A percentile compares a stretch with the other conserved stretches of the same genome.
These are phyloP conservation scores for Colletotrichum viniferum DNA, from an alignment of 2,329 filamentous ascomycete species.

Conservation along the genomic window DNA sequence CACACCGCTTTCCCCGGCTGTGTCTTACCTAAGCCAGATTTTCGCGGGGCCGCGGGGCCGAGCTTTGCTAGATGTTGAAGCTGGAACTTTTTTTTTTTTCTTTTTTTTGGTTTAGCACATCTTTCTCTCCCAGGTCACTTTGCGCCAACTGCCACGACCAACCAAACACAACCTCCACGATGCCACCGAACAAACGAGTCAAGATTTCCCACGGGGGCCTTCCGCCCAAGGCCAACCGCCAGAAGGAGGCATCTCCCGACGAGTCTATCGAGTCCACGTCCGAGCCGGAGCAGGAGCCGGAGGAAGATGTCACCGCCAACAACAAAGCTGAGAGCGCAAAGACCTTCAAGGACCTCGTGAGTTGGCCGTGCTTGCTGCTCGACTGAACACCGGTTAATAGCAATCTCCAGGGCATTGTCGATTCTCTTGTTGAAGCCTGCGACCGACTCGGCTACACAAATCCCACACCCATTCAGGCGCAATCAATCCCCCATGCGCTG, in stretches of 20 bases:
- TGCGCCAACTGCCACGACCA: not conserved
- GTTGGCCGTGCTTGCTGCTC: conserved; percentile 10
- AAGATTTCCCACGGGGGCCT: not conserved
- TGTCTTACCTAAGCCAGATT: not conserved
- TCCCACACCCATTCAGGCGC: conserved; percentile 87
- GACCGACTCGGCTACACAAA: conserved; percentile 79
- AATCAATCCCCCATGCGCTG: conserved; percentile 83
- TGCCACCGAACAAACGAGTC: not conserved
- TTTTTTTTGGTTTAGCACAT: not conserved
- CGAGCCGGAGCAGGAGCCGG: conserved; percentile 11
- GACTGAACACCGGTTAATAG: conserved; percentile 18
- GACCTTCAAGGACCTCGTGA: conserved; percentile 69
- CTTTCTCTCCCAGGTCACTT: not conserved
- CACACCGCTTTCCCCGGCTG: not conserved
- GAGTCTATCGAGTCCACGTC: not conserved
- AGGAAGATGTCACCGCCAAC: conserved; percentile 28
- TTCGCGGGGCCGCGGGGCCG: conserved; percentile 4
- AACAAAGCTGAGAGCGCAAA: conserved; percentile 41
- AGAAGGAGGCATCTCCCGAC: not conserved
- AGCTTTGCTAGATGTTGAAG: not conserved
- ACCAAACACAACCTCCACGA: not conserved
- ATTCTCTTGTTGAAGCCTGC: conserved; percentile 89
- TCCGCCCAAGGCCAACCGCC: not conserved
- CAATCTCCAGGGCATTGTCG: conserved; percentile 71
- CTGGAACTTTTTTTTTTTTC: not conserved